These are phyloP conservation scores for Cucurbitaria berberidis DNA, from an alignment of 2,329 filamentous ascomycete genomes.

Conservation along the genomic window DNA sequence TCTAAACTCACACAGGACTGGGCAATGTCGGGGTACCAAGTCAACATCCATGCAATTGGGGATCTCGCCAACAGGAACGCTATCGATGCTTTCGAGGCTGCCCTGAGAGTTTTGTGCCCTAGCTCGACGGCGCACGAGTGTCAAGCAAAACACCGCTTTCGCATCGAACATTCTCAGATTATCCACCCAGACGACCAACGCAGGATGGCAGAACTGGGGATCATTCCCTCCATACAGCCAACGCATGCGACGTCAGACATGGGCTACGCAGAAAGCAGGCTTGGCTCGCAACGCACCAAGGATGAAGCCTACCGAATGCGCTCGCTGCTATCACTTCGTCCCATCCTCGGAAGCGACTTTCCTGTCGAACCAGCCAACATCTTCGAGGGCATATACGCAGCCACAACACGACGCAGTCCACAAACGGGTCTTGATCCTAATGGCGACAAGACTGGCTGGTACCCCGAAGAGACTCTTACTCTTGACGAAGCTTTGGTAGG, in stretches of 20 bases:
- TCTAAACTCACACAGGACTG: conserved; percentile 62
- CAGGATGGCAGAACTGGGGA: conserved; percentile 63
- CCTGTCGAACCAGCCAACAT: conserved; percentile 73
- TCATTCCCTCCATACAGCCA: conserved; percentile 73
- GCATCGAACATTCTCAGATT: conserved; percentile 75
- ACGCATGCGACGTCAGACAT: conserved; percentile 76
- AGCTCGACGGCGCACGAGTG: conserved; percentile 51
- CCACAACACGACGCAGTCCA: conserved; percentile 66
- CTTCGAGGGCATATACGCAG: conserved; percentile 73
- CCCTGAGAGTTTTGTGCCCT: conserved; percentile 62
- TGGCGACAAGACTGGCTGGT: conserved; percentile 62
- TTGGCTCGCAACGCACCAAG: conserved; percentile 62
- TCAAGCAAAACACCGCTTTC: conserved; percentile 64
- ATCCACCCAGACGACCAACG: conserved; percentile 69
- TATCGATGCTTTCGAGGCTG: conserved; percentile 66
- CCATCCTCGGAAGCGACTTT: conserved; percentile 72
- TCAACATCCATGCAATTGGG: conserved; percentile 76
- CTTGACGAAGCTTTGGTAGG: conserved; percentile 66
- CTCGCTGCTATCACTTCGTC: conserved; percentile 61
- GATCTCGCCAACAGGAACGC: conserved; percentile 71
- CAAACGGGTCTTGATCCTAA: conserved; percentile 52
- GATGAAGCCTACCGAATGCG: conserved; percentile 70
- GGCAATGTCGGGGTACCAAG: conserved; percentile 68
- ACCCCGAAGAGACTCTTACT: conserved; percentile 64
- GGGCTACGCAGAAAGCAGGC: conserved; percentile 67